A percentile compares a stretch with the other conserved stretches of the same genome.
Conservation (phyloP, 768 basidiomycete species). For the Mycena floridula region DNA sequence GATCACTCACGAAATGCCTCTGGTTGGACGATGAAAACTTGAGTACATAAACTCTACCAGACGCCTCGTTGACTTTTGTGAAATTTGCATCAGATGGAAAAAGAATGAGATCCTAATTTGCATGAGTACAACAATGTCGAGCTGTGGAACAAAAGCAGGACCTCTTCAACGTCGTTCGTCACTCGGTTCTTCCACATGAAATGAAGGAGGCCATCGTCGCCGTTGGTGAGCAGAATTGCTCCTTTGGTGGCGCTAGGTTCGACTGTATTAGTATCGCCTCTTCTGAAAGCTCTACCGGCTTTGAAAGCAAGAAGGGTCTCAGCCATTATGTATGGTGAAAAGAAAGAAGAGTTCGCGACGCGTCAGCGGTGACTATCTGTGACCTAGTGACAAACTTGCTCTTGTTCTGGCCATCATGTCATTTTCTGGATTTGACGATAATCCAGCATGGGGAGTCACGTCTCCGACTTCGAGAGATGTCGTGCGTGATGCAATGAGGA, state of each 20-base stretch:
- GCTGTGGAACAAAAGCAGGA: constrained; percentile 14
- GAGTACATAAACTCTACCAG: constrained; percentile 78
- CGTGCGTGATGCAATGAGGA: constrained; percentile 69
- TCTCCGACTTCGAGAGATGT: constrained; percentile 49
- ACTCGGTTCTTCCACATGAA: constrained; percentile 76
- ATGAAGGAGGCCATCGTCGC: constrained; percentile 72
- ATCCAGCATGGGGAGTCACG: constrained; percentile 45
- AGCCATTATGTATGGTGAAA: constrained; percentile 19
- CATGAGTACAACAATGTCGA: neutral
- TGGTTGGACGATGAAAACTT: constrained; percentile 90
- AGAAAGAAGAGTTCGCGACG: constrained; percentile 33
- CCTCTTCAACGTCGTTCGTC: constrained; percentile 58
- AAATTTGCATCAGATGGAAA: constrained; percentile 86
- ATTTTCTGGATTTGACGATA: constrained; percentile 35
- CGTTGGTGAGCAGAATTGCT: constrained; percentile 59
- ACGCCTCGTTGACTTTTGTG: constrained; percentile 62
- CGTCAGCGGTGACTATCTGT: constrained; percentile 25
- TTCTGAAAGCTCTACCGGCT: constrained; percentile 72
- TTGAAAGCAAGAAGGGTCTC: constrained; percentile 51
- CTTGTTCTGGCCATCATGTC: constrained; percentile 29
- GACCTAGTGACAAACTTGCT: neutral
- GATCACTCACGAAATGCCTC: constrained; percentile 74
- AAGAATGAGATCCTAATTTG: constrained; percentile 70
- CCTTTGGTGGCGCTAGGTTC: constrained; percentile 69
- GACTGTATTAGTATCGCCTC: constrained; percentile 60